Base-by-base conservation (phyloP, 805 yeast species). In the Spathaspora arborariae region DNA sequence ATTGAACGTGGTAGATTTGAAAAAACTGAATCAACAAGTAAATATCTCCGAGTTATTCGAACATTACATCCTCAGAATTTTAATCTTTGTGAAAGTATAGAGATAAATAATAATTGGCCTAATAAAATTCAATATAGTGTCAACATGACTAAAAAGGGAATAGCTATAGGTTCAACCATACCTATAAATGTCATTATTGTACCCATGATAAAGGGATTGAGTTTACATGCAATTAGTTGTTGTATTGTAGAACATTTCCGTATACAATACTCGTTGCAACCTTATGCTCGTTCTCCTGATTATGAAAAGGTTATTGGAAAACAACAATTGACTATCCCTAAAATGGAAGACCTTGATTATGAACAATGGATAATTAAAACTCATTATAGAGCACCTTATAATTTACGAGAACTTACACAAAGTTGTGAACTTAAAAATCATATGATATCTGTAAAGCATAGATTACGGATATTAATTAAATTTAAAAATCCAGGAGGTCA, bases 61-160 rank as follows among this genome's bases (percentile, higher is more conserved):
- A 70, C 77, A 0, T 65, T 75, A 15, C 67, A 74, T 19, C 70
- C 72, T 0, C 58, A 67, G 10, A 74, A 67, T 55, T 46, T 71
- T 35, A 59, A 65, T 34, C 55, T 75, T 16, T 56, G 61, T 26
- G 79, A 76, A 51, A 70, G 68, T 40, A 68, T 75, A 37, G 74
- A 76, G 20, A 69, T 78, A 42, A 70, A 69, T 48, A 76, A 75
- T 53, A 65, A 74, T 2, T 79, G 84, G 84, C 75, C 80, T 0
- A 72, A 71, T 0, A 78, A 78, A 51, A 64, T 77, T 20, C 80
- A 78, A 50, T 79, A 79, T 53, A 68, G 66, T 41, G 80, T 79
- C 2, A 57, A 63, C 39, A 50, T 78, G 19, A 70, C 70, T 1
- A 65, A 63, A 39, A 74, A 69, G 45, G 78, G 74, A 0, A 58